Percentiles rank a stretch among this genome's conserved stretches.
Evolutionary conservation across 352 stramenopile species (phyloP).

Genomic region (Phytophthora tentaculata): DNA sequence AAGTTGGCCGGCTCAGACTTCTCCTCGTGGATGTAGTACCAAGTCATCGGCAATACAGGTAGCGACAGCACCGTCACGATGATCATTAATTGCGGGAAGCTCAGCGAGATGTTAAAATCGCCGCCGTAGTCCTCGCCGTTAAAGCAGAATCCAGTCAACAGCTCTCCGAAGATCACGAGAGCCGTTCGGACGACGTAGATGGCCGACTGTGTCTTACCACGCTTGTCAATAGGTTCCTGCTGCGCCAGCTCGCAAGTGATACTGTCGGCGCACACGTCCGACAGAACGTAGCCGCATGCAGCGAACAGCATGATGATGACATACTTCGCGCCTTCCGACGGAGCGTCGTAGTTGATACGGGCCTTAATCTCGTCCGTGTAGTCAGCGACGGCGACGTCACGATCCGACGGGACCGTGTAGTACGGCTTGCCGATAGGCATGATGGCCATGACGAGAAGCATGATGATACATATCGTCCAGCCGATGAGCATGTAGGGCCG

Average conservation of each 20-base stretch:
- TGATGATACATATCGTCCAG: slow-evolving; percentile 51
- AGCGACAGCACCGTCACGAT: slow-evolving; percentile 37
- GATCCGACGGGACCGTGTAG: slow-evolving; percentile 36
- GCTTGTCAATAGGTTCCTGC: slow-evolving; percentile 49
- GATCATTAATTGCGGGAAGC: slow-evolving; percentile 44
- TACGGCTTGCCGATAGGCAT: slow-evolving; percentile 52
- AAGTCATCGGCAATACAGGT: slow-evolving; percentile 36
- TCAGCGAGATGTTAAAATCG: slow-evolving; percentile 26
- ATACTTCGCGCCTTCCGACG: slow-evolving; percentile 36
- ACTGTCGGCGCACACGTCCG: slow-evolving; percentile 37
- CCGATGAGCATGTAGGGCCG: slow-evolving; percentile 66
- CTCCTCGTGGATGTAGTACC: slow-evolving; percentile 45
- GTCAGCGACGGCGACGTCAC: slow-evolving; percentile 25
- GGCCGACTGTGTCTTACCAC: slow-evolving; percentile 53
- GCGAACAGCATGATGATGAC: slow-evolving; percentile 37
- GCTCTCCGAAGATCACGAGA: slow-evolving; percentile 43
- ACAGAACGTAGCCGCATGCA: slow-evolving; percentile 30
- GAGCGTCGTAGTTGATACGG: slow-evolving; percentile 43
- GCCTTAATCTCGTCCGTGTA: slow-evolving; percentile 33
- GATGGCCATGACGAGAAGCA: slow-evolving; percentile 52
- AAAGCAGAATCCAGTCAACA: slow-evolving; percentile 52
- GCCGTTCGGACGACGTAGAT: slow-evolving; percentile 49
- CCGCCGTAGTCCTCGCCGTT: slow-evolving; percentile 45
- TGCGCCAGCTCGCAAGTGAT: slow-evolving; percentile 60
- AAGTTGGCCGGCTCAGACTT: slow-evolving; percentile 31